A percentile compares a stretch with the other conserved stretches of the same genome.
Conservation (phyloP, 306 rosid genomes). For the Astragalus glycyphyllos region DNA sequence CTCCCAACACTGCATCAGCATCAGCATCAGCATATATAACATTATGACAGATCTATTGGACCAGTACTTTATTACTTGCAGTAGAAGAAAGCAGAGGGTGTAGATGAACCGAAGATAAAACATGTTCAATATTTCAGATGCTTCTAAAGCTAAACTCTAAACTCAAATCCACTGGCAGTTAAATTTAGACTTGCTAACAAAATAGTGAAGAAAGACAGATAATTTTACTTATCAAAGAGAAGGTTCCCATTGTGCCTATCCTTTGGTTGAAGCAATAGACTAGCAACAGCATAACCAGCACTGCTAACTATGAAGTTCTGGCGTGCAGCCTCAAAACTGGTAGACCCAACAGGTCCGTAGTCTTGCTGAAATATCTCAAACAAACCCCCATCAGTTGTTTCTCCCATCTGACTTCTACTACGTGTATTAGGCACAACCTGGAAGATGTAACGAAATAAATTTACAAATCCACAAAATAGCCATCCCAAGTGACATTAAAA, state of each 20-base stretch:
- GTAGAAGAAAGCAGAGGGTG: slow-evolving; percentile 19
- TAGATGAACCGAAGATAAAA: slow-evolving; percentile 30
- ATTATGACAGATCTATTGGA: slow-evolving; percentile 32
- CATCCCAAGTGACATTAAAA: background rate
- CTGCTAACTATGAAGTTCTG: slow-evolving; percentile 93
- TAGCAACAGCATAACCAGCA: slow-evolving; percentile 99
- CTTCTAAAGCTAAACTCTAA: slow-evolving; percentile 26
- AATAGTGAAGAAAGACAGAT: slow-evolving; percentile 21
- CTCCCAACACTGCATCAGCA: slow-evolving; percentile 78
- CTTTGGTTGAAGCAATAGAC: slow-evolving; percentile 98
- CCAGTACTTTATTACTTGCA: slow-evolving; percentile 17
- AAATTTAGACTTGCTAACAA: slow-evolving; percentile 25
- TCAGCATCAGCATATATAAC: slow-evolving; percentile 33
- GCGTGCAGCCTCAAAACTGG: slow-evolving; percentile 90
- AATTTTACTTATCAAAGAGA: slow-evolving; percentile 76
- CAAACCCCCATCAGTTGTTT: slow-evolving; percentile 97
- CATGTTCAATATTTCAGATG: slow-evolving; percentile 33
- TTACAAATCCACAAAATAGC: slow-evolving; percentile 38
- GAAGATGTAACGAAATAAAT: slow-evolving; percentile 14
- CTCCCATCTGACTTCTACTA: slow-evolving; percentile 99
- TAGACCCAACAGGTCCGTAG: slow-evolving; percentile 87
- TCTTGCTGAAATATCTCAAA: slow-evolving; percentile 97
- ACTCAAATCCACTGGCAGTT: slow-evolving; percentile 26
- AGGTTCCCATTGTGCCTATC: slow-evolving; percentile 98
- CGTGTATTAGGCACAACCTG: slow-evolving; percentile 97